These are phyloP conservation scores for Kluyveromyces dobzhanskii DNA, from an alignment of 805 yeast genomes.

Conservation along the genomic window DNA sequence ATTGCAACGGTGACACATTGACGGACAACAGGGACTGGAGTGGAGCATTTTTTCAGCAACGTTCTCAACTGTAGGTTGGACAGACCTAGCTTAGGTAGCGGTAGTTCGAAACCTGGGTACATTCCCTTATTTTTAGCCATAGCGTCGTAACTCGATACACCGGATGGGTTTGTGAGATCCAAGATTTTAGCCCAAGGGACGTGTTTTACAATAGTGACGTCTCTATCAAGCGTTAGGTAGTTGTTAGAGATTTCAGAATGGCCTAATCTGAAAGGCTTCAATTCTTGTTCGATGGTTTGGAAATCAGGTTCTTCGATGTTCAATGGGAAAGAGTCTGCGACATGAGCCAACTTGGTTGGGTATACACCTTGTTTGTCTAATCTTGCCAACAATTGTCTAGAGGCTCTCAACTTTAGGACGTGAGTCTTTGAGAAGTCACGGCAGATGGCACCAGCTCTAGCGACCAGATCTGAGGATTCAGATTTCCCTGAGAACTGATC, in stretches of 20 bases:
- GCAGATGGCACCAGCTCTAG: slow-evolving; percentile 64
- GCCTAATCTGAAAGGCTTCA: slow-evolving; percentile 63
- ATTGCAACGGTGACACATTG: slow-evolving; percentile 71
- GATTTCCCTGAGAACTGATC: slow-evolving; percentile 59
- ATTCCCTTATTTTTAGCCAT: slow-evolving; percentile 45
- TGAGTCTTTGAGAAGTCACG: slow-evolving; percentile 84
- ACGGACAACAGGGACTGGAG: slow-evolving; percentile 57
- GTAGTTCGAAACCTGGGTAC: slow-evolving; percentile 61
- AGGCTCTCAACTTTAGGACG: slow-evolving; percentile 62
- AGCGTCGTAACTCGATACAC: slow-evolving; percentile 59
- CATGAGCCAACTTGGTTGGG: slow-evolving; percentile 80
- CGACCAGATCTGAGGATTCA: slow-evolving; percentile 43
- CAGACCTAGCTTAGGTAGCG: slow-evolving; percentile 66
- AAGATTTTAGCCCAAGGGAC: slow-evolving; percentile 61
- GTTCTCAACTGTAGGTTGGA: slow-evolving; percentile 61
- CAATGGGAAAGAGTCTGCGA: slow-evolving; percentile 56
- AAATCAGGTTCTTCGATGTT: slow-evolving; percentile 28
- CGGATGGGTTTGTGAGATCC: slow-evolving; percentile 57
- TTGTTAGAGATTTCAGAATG: slow-evolving; percentile 72
- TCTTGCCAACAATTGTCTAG: slow-evolving; percentile 60
- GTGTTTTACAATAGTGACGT: slow-evolving; percentile 64
- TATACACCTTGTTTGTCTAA: slow-evolving; percentile 78
- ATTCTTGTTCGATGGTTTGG: slow-evolving; percentile 40
- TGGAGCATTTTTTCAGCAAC: slow-evolving; percentile 44
- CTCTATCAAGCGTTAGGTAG: slow-evolving; percentile 65